These are phyloP conservation scores for Pseudomassariella vexata DNA, from an alignment of 2,329 filamentous ascomycete genomes.

Conservation along the genomic window DNA sequence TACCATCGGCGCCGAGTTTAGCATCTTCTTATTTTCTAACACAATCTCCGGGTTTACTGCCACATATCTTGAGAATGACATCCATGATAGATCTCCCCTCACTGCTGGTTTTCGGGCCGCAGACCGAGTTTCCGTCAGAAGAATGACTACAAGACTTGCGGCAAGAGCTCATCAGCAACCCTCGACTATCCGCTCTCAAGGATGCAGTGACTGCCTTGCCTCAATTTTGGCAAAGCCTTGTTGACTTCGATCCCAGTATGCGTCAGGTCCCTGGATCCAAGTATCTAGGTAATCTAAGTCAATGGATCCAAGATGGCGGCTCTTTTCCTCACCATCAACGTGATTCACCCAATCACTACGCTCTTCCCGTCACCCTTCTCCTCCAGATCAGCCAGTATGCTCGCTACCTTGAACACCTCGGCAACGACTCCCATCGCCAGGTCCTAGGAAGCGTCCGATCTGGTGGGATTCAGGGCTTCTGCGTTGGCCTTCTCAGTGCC, in stretches of 20 bases:
- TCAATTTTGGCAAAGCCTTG: background rate
- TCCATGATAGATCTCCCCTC: too few species aligned
- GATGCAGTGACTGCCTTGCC: constrained; percentile 4
- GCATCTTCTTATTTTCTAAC: too few species aligned
- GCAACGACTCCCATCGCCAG: constrained; percentile 1
- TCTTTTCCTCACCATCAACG: background rate
- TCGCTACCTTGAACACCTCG: constrained; percentile 6
- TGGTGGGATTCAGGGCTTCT: constrained; percentile 13
- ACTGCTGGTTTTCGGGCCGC: constrained; percentile 11
- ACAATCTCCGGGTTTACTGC: too few species aligned
- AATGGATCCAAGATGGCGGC: constrained; percentile 1
- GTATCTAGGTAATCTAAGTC: background rate
- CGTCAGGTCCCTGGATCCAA: background rate
- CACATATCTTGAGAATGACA: too few species aligned
- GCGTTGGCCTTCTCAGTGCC: constrained; percentile 13
- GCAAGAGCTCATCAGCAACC: constrained; percentile 6
- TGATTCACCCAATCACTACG: constrained; percentile 1
- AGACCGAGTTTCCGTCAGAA: constrained; percentile 6
- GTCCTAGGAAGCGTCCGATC: constrained; percentile 3
- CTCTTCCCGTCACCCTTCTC: constrained; percentile 1
- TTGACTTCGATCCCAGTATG: background rate
- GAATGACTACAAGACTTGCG: constrained; percentile 7
- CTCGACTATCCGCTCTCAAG: constrained; percentile 4
- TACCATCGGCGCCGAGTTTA: too few species aligned
- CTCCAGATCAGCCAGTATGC: constrained; percentile 5